phyloP scores from a whole-genome alignment of 768 basidiomycete genomes.

The Boletus insuetus region DNA sequence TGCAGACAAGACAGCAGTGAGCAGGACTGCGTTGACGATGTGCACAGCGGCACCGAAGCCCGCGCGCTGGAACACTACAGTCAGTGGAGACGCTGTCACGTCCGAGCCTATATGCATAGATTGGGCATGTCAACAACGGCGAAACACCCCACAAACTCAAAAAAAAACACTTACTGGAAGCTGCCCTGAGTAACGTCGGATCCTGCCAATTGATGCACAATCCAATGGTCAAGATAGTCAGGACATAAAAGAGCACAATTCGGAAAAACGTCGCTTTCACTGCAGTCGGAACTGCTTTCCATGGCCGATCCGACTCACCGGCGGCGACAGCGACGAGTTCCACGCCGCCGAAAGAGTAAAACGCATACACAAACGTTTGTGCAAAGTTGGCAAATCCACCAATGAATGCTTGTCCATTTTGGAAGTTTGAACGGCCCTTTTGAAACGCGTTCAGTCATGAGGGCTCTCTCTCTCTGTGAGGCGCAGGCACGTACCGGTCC shows the following conservation, averaged over 20 bases:
- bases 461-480: no score
- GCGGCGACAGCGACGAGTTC: constrained; percentile 74
- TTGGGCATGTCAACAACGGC: background rate
- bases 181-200: constrained; percentile 47
- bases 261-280: constrained; percentile 69
- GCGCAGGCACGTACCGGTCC: constrained; percentile 44
- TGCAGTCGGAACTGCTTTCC: constrained; percentile 60
- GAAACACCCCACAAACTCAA: background rate
- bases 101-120: constrained; percentile 36
- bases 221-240: constrained; percentile 64
- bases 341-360: constrained; percentile 67
- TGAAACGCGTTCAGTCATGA: constrained; percentile 18
- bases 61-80: constrained; percentile 60
- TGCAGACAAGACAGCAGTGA: constrained; percentile 64
- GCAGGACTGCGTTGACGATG: constrained; percentile 63
- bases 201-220: constrained; percentile 62
- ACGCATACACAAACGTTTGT: constrained; percentile 64
- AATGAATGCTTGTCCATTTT: constrained; percentile 48
- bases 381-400: constrained; percentile 53
- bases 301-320: constrained; percentile 62
- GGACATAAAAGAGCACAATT: constrained; percentile 62
- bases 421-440: constrained; percentile 49
- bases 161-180: constrained; percentile 33
- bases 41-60: constrained; percentile 61
- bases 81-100: constrained; percentile 59